Conservation (phyloP, 208 protist species). For the Porcisia deanei region DNA sequence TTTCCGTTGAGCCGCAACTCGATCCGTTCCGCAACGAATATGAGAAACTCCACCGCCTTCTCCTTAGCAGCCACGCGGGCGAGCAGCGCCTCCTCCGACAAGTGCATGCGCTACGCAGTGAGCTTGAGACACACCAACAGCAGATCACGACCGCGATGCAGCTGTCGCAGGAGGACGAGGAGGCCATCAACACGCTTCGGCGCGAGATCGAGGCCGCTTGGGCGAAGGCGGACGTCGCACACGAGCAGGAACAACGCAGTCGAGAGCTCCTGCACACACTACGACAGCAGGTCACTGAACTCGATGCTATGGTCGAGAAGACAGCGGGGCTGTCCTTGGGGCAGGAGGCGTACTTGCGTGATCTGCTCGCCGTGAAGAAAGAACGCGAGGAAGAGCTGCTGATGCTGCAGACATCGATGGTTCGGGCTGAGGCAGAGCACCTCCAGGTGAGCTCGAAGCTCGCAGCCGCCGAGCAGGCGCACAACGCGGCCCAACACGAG, state of each 20-base stretch:
- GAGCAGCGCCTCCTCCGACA: constrained; percentile 96
- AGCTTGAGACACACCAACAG: constrained; percentile 94
- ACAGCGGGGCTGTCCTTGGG: constrained; percentile 92
- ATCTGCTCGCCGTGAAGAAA: constrained; percentile 93
- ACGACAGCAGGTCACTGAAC: constrained; percentile 94
- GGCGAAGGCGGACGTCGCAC: constrained; percentile 97
- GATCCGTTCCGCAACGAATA: constrained; percentile 97
- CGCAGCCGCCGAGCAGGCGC: constrained; percentile 5
- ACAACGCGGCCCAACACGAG: constrained; percentile 26
- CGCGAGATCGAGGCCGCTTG: constrained; percentile 97
- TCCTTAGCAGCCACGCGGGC: constrained; percentile 97
- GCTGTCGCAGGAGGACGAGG: constrained; percentile 96
- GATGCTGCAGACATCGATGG: constrained; percentile 56
- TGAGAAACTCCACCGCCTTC: constrained; percentile 96
- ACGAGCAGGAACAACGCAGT: constrained; percentile 96
- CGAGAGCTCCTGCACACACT: constrained; percentile 95
- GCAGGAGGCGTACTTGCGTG: constrained; percentile 95
- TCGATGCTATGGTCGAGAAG: constrained; percentile 94
- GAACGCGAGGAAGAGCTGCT: constrained; percentile 92
- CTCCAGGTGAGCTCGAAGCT: constrained; percentile 19
- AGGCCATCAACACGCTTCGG: constrained; percentile 93
- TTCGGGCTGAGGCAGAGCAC: constrained; percentile 75
- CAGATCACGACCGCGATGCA: constrained; percentile 97
- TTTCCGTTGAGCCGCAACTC: constrained; percentile 94
- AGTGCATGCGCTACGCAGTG: constrained; percentile 92